These are phyloP conservation scores for Fomitiporia mediterranea DNA, from an alignment of 1,284 basidiomycete species.

Conservation along the genomic window DNA sequence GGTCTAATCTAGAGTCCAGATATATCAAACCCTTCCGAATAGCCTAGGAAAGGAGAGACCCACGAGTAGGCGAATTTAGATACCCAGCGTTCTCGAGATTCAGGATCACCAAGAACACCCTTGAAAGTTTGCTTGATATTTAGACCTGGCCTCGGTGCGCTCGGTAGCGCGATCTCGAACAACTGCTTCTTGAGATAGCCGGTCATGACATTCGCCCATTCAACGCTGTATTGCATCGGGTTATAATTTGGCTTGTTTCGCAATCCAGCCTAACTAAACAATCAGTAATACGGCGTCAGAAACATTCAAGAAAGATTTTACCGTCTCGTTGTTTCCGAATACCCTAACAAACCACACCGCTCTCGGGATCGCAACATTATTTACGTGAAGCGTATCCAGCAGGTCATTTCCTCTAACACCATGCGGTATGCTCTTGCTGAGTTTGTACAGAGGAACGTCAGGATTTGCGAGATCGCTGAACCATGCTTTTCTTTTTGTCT, in stretches of 20 bases:
- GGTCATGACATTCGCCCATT: slow-evolving; percentile 86
- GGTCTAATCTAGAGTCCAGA: slow-evolving; percentile 56
- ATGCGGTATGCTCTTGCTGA: slow-evolving; percentile 90
- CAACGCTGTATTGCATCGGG: slow-evolving; percentile 80
- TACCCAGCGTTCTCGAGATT: slow-evolving; percentile 72
- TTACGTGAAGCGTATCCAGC: slow-evolving; percentile 79
- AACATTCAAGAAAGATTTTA: slow-evolving; percentile 32
- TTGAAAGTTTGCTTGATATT: slow-evolving; percentile 79
- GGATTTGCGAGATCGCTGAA: slow-evolving; percentile 90
- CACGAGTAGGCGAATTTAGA: slow-evolving; percentile 79
- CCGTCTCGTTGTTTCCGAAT: slow-evolving; percentile 93
- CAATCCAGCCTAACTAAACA: slow-evolving; percentile 55
- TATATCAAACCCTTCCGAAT: background rate
- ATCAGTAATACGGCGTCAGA: slow-evolving; percentile 3
- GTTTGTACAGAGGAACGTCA: slow-evolving; percentile 79
- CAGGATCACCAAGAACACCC: slow-evolving; percentile 65
- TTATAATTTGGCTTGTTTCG: slow-evolving; percentile 71
- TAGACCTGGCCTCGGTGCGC: slow-evolving; percentile 64
- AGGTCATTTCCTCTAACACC: slow-evolving; percentile 90
- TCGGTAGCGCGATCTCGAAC: slow-evolving; percentile 77
- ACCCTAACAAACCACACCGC: slow-evolving; percentile 96
- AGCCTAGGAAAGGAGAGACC: slow-evolving; percentile 19
- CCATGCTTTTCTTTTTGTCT: slow-evolving; percentile 84
- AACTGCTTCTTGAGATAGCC: slow-evolving; percentile 91
- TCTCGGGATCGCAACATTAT: slow-evolving; percentile 79